Base-by-base conservation (phyloP, 2,329 filamentous ascomycete species). In the Scopulariopsis brevicaulis region DNA sequence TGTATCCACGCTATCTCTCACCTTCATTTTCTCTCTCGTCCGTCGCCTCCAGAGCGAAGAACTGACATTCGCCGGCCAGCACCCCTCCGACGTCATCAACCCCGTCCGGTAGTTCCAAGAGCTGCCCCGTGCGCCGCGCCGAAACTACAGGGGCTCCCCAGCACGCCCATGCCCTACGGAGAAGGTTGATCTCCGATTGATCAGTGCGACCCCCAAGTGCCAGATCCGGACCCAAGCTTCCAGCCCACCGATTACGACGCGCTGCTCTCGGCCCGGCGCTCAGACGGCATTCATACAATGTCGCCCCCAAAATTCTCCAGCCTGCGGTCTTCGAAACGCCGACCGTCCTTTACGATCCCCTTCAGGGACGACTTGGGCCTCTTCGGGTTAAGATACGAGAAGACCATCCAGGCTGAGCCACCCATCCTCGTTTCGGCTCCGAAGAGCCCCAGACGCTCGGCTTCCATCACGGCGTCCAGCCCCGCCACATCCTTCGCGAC, bases 351-450 rank as follows among this genome's bases (percentile, higher is more conserved):
- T 60, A 64, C 62, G 62, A 58, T 64, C 69, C 58, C 72, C 25
- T 74, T 80, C 64, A 72, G 75, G 60, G 76, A 78, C 64, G 79
- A 81, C 63, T 69, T 73, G 50, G 71, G 68, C 62, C 67, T 84
- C 63, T 74, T 84, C 59, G 77, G 76, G 54, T 65, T 85, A 58
- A 78, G 80, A 59, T 85, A 86, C 71, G 83, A 86, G 65, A 77
- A 84, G 68, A 82, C 80, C 40, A 71, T 77, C 55, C 76, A 79
- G 63, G 79, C 79, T 54, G 77, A 80, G 67, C 79, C 79, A 60
- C 83, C 82, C 40, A 80, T 83, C 62, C 77, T 55, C 63, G 62
- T 64, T 58, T 48, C 46, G 43, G 55, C 48, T 11, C 55, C 46
- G 2, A 70, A 61, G 59, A 61, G 62, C 62, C 62, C 22, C 59